Conservation (phyloP, 306 rosid species). For the Senna siamea region DNA sequence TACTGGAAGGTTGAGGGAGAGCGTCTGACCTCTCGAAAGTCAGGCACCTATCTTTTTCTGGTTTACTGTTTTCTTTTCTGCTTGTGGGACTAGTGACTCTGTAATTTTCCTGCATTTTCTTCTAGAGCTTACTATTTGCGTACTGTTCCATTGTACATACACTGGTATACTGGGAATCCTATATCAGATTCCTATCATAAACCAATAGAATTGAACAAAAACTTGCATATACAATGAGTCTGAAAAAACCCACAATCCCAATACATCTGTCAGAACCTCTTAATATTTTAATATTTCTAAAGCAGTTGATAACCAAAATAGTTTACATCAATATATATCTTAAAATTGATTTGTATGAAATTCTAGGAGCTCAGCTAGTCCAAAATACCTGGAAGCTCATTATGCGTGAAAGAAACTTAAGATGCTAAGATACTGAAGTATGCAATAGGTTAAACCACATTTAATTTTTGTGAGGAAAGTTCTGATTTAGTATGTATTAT, state of each 20-base stretch:
- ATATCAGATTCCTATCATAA: too few relatives aligned
- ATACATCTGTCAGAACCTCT: conserved; percentile 15
- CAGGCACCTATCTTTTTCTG: too few relatives aligned
- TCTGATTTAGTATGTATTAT: conserved; percentile 9
- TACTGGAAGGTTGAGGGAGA: too few relatives aligned
- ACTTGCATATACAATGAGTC: neutral
- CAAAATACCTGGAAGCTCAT: conserved; percentile 12
- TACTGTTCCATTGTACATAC: too few relatives aligned
- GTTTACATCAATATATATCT: neutral
- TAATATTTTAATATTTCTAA: neutral
- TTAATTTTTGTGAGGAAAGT: conserved; percentile 8
- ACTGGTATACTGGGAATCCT: too few relatives aligned
- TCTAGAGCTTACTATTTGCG: too few relatives aligned
- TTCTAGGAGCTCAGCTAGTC: neutral
- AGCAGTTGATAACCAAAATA: conserved; percentile 15
- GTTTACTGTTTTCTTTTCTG: too few relatives aligned
- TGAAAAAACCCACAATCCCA: neutral
- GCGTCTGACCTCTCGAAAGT: too few relatives aligned
- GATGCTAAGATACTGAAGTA: conserved; percentile 17
- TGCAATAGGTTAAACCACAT: neutral
- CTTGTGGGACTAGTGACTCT: too few relatives aligned
- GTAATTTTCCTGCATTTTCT: too few relatives aligned
- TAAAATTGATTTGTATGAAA: neutral
- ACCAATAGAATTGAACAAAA: conserved; percentile 10
- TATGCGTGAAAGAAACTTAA: conserved; percentile 9